Evolutionary conservation across 1,139 yeast genomes (phyloP).

Genomic region (Kluyveromyces sp.): DNA sequence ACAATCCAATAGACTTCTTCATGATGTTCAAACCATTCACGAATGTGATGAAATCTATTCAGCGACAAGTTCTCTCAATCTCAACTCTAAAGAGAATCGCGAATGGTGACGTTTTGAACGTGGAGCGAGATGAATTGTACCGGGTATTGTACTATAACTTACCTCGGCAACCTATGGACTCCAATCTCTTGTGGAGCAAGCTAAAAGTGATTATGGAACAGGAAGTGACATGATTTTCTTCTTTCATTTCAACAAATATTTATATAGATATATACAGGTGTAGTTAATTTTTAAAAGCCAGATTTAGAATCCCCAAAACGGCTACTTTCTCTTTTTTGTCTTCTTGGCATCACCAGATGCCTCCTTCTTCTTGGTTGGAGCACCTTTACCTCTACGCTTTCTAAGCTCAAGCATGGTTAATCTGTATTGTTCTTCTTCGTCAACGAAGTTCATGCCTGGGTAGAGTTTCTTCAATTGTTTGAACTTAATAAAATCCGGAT

Average conservation of each 20-base stretch:
- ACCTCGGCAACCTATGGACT: constrained; percentile 35
- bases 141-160: constrained; percentile 42
- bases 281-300: too few relatives aligned
- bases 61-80: constrained; percentile 37
- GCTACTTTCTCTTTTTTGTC: constrained; percentile 14
- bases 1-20: constrained; percentile 38
- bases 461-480: constrained; percentile 50
- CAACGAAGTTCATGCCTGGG: constrained; percentile 53
- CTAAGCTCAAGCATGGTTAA: constrained; percentile 54
- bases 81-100: constrained; percentile 34
- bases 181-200: constrained; percentile 23
- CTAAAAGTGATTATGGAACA: constrained; percentile 11
- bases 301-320: neutral
- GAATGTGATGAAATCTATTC: constrained; percentile 35
- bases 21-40: constrained; percentile 44
- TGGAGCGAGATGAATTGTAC: constrained; percentile 41
- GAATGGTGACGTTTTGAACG: constrained; percentile 40
- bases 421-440: constrained; percentile 69
- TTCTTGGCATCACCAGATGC: constrained; percentile 35
- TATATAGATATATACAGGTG: too few relatives aligned
- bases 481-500: constrained; percentile 60
- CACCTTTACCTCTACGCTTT: constrained; percentile 87
- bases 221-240: neutral
- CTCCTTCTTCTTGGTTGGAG: constrained; percentile 70
- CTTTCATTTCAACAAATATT: neutral